Percentiles rank a stretch among this genome's conserved stretches.
These are phyloP conservation scores for Apophysomyces variabilis DNA, from an alignment of 371 early-diverging fungal genomes.

Conservation along the genomic window DNA sequence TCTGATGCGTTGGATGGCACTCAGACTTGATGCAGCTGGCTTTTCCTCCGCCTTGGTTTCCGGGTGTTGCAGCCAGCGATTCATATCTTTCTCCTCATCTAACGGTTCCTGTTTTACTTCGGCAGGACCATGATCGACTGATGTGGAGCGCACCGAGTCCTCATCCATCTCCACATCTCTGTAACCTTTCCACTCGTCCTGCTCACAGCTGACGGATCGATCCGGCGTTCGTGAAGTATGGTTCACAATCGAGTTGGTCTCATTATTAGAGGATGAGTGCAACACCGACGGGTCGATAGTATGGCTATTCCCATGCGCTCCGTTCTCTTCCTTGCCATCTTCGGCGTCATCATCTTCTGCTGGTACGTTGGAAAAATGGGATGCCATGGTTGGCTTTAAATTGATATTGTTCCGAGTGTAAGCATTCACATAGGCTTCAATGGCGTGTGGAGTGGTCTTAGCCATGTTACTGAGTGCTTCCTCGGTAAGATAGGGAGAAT, in stretches of 20 bases:
- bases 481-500: constrained; percentile 45
- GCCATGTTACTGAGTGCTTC: constrained; percentile 37
- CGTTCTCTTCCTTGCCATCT: neutral
- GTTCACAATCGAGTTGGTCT: constrained; percentile 42
- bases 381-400: constrained; percentile 42
- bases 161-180: constrained; percentile 13
- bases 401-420: constrained; percentile 42
- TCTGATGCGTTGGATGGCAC: constrained; percentile 50
- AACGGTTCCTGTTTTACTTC: constrained; percentile 5
- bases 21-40: constrained; percentile 34
- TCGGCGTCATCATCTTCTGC: constrained; percentile 8
- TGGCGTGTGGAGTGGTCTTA: constrained; percentile 39
- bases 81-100: constrained; percentile 10
- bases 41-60: constrained; percentile 5
- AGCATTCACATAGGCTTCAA: constrained; percentile 45
- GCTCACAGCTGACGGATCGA: neutral
- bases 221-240: neutral
- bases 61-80: constrained; percentile 9
- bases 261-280: constrained; percentile 45
- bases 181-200: neutral
- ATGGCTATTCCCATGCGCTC: neutral
- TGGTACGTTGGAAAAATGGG: constrained; percentile 32
- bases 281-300: neutral
- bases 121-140: neutral
- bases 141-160: neutral